These are phyloP conservation scores for Alternaria sp. DNA, from an alignment of 2,329 filamentous ascomycete genomes.

Conservation along the genomic window DNA sequence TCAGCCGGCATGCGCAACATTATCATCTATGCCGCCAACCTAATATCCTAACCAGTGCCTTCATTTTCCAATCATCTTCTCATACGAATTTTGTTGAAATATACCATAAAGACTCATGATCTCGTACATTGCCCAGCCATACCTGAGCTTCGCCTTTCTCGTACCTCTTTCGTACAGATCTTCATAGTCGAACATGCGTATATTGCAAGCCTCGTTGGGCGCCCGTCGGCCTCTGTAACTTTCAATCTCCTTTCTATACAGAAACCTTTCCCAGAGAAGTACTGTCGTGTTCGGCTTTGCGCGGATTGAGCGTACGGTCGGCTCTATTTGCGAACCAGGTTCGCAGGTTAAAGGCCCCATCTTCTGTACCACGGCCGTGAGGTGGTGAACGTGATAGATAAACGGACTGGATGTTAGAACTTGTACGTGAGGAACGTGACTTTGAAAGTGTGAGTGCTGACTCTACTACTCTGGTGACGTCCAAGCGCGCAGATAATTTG, in stretches of 20 bases:
- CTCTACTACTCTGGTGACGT: no score
- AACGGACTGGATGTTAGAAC: no score
- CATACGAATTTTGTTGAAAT: neutral
- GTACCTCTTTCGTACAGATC: neutral
- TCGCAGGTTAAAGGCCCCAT: neutral
- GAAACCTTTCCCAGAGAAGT: neutral
- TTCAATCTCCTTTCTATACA: neutral
- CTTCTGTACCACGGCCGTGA: neutral
- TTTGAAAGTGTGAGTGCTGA: no score
- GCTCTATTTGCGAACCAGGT: neutral
- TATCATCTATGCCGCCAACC: neutral
- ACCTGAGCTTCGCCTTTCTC: neutral
- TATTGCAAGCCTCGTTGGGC: neutral
- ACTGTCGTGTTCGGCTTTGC: neutral
- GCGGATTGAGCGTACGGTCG: neutral
- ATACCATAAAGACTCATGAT: no score
- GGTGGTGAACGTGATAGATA: no score
- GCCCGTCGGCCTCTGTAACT: neutral
- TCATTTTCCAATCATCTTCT: neutral
- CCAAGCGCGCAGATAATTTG: no score
- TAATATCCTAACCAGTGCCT: neutral
- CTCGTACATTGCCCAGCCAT: neutral
- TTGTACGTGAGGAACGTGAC: no score
- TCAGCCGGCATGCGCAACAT: neutral
- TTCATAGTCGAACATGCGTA: neutral